Conservation (phyloP, 1,139 yeast genomes). For the Nakaseomyces glabratus region DNA sequence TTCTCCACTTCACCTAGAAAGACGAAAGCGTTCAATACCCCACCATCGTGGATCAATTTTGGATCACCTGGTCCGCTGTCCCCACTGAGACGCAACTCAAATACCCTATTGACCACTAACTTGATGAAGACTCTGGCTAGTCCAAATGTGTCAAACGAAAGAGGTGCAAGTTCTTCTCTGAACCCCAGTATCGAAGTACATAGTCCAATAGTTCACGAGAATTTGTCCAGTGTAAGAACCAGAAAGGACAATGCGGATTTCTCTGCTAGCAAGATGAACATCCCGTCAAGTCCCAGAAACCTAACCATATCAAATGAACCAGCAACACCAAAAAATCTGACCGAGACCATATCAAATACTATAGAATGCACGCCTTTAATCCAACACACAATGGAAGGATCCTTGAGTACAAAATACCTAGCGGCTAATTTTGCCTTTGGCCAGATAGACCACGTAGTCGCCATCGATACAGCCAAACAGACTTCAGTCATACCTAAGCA, state of each 20-base stretch:
- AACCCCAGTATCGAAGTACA: conserved; percentile 19
- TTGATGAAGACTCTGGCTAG: conserved; percentile 2
- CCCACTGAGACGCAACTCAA: conserved; percentile 10
- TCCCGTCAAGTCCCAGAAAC: conserved; percentile 5
- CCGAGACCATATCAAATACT: conserved; percentile 12
- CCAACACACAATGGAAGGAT: conserved; percentile 28
- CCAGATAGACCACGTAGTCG: conserved; percentile 3
- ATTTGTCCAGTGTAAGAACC: conserved; percentile 10
- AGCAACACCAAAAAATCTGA: conserved; percentile 17
- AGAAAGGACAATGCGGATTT: conserved; percentile 2
- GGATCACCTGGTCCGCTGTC: conserved; percentile 15
- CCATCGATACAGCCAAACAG: conserved; percentile 5
- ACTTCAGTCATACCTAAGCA: conserved; percentile 10
- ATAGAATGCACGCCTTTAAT: conserved; percentile 25
- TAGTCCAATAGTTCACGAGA: conserved; percentile 24
- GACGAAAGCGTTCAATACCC: conserved; percentile 22
- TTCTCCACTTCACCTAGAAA: conserved; percentile 18
- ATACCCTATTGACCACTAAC: neutral
- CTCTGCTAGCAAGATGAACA: conserved; percentile 3
- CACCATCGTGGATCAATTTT: conserved; percentile 24
- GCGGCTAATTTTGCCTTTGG: conserved; percentile 8
- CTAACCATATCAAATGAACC: conserved; percentile 11
- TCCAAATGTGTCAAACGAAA: conserved; percentile 5
- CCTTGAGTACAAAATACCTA: conserved; percentile 17
- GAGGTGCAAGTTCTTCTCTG: conserved; percentile 1